Percentiles rank a stretch among this genome's conserved stretches.
Conservation (phyloP, 345 rosid genomes). For the Capsella bursapastoris region DNA sequence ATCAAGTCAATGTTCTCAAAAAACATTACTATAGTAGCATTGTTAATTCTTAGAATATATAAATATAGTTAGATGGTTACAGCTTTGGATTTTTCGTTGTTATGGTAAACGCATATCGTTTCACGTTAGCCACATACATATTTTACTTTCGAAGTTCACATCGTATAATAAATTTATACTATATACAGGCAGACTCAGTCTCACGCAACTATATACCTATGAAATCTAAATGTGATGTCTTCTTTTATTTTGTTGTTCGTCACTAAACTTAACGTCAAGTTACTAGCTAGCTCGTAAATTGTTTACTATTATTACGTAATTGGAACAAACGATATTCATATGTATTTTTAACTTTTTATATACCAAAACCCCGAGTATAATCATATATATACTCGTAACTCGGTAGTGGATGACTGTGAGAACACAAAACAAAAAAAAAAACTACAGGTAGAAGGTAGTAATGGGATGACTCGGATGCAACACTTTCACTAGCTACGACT, state of each 20-base stretch:
- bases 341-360: not conserved
- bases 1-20: not conserved
- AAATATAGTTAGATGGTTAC: not conserved
- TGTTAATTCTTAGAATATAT: not conserved
- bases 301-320: too few species aligned
- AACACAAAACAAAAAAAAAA: not conserved
- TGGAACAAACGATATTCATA: constrained; percentile 6
- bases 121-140: constrained; percentile 37
- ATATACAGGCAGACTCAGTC: constrained; percentile 20
- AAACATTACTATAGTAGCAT: not conserved
- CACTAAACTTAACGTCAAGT: constrained; percentile 17
- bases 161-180: not conserved
- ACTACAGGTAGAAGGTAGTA: too few species aligned
- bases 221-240: constrained; percentile 22
- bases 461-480: constrained; percentile 28
- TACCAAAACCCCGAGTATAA: not conserved
- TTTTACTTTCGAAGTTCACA: constrained; percentile 12
- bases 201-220: constrained; percentile 37
- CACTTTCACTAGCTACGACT: constrained; percentile 17
- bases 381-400: not conserved
- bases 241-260: not conserved
- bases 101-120: constrained; percentile 26
- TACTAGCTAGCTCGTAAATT: too few species aligned
- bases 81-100: constrained; percentile 34
- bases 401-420: not conserved